phyloP scores from a whole-genome alignment of 257 asterid genomes.

The Lycium ferocissimum region DNA sequence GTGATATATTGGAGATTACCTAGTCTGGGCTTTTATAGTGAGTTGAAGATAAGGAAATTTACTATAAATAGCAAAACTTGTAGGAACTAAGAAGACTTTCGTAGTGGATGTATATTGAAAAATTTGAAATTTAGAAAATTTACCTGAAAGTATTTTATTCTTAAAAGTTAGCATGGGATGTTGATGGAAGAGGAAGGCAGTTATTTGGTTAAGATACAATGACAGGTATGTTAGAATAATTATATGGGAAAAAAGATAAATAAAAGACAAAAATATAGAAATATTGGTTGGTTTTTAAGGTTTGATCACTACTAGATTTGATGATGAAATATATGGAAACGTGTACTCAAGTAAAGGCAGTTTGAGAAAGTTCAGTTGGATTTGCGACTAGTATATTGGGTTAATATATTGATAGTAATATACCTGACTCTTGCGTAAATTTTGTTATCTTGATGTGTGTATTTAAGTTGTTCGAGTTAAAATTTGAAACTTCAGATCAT shows the following conservation, averaged over 20 bases:
- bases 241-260: background rate
- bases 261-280: no score
- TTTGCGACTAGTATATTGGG: no score
- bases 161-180: background rate
- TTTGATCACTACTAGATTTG: background rate
- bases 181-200: background rate
- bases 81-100: background rate
- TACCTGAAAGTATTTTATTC: background rate
- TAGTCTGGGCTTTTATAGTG: background rate
- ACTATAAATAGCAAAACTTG: background rate
- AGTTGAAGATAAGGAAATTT: background rate
- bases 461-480: no score
- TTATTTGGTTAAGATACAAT: background rate
- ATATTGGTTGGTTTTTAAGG: no score
- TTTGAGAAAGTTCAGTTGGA: no score
- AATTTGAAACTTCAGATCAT: no score
- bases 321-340: background rate
- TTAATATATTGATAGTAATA: no score
- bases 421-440: no score
- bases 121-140: background rate
- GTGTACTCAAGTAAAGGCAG: no score
- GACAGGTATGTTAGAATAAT: background rate
- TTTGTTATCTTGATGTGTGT: no score
- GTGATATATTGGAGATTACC: background rate
- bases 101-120: background rate